Evolutionary conservation across 169 alveolate genomes (phyloP).

Genomic region (Babesia microti): DNA sequence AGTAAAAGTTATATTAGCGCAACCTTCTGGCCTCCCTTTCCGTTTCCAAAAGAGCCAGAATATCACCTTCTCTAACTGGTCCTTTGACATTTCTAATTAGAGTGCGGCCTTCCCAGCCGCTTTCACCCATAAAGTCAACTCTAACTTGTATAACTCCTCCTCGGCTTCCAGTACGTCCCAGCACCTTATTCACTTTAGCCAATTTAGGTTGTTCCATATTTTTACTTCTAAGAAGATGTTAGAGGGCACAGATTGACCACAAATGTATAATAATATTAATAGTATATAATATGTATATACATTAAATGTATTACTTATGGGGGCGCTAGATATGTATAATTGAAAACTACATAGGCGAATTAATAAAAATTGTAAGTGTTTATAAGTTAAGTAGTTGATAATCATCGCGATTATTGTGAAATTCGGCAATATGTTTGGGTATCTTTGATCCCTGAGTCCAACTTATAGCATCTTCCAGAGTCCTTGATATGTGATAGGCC

Average conservation of each 20-base stretch:
- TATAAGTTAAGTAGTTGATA: slow-evolving; percentile 53
- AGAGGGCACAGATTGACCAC: neutral
- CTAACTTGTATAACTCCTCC: slow-evolving; percentile 97
- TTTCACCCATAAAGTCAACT: slow-evolving; percentile 77
- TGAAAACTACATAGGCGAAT: too few species aligned
- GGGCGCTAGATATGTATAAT: neutral
- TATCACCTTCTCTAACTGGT: slow-evolving; percentile 96
- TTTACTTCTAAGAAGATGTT: neutral
- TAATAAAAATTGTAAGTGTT: too few species aligned
- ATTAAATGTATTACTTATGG: neutral
- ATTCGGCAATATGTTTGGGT: slow-evolving; percentile 45
- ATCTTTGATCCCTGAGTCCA: slow-evolving; percentile 92
- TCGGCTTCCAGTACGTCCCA: slow-evolving; percentile 94
- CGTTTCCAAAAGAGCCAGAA: slow-evolving; percentile 90
- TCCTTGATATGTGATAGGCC: slow-evolving; percentile 87
- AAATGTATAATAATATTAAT: neutral
- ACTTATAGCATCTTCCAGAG: slow-evolving; percentile 90
- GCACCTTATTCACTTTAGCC: slow-evolving; percentile 86
- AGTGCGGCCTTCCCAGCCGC: slow-evolving; percentile 81
- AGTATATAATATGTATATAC: neutral
- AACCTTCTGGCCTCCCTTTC: slow-evolving; percentile 97
- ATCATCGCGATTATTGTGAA: slow-evolving; percentile 49
- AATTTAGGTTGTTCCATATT: slow-evolving; percentile 77
- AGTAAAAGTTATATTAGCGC: slow-evolving; percentile 51
- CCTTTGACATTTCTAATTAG: slow-evolving; percentile 95